These are phyloP conservation scores for Leishmania guyanensis DNA, from an alignment of 208 protist species.

Conservation along the genomic window DNA sequence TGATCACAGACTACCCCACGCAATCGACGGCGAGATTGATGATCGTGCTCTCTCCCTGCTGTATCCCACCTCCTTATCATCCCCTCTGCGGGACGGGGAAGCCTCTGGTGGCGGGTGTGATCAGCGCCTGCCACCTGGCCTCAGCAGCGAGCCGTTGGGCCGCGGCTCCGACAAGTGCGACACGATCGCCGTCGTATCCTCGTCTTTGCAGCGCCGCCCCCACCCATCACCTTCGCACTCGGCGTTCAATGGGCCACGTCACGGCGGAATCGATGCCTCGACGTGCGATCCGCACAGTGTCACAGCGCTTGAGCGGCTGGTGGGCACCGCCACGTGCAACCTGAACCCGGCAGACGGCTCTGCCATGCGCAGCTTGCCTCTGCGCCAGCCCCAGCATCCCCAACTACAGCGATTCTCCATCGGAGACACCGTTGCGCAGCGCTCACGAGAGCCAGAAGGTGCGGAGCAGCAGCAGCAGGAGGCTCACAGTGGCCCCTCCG, in stretches of 20 bases:
- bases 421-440: not conserved
- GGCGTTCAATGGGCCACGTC: not conserved
- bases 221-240: not conserved
- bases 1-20: not conserved
- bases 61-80: not conserved
- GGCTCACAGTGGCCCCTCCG: not conserved
- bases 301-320: constrained; percentile 25
- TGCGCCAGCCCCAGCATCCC: not conserved
- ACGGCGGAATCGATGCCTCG: not conserved
- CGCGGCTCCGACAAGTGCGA: not conserved
- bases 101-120: not conserved
- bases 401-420: not conserved
- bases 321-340: constrained; percentile 8
- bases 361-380: constrained; percentile 30
- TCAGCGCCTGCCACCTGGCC: not conserved
- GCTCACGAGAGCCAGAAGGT: not conserved
- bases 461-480: not conserved
- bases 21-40: constrained; percentile 12
- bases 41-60: constrained; percentile 3
- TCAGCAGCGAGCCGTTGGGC: not conserved
- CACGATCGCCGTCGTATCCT: not conserved
- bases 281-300: not conserved
- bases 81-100: not conserved
- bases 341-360: constrained; percentile 45
- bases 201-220: not conserved